Conservation (phyloP, 2,329 filamentous ascomycete genomes). For the Orbilia blumenaviensis region DNA sequence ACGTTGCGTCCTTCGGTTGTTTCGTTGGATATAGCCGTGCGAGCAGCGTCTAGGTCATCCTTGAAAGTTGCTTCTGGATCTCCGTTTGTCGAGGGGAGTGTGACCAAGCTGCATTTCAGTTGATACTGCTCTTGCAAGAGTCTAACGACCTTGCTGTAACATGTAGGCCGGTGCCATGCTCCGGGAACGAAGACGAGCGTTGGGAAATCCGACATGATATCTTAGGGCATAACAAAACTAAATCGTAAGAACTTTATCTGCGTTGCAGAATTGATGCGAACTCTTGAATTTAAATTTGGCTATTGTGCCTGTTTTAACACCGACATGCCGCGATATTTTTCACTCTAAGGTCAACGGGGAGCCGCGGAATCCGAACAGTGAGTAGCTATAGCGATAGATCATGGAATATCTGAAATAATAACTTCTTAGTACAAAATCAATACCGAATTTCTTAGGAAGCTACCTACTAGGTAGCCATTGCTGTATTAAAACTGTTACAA, state of each 20-base stretch:
- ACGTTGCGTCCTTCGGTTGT: constrained; percentile 62
- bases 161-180: constrained; percentile 64
- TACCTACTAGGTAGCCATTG: too few species aligned
- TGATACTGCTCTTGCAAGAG: constrained; percentile 59
- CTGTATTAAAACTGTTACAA: too few species aligned
- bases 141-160: constrained; percentile 60
- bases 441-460: too few species aligned
- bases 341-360: too few species aligned
- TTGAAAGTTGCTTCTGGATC: constrained; percentile 61
- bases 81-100: constrained; percentile 61
- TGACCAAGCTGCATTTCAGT: constrained; percentile 60
- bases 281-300: too few species aligned
- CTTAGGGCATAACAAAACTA: neutral
- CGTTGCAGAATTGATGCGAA: neutral
- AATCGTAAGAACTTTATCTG: neutral
- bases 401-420: too few species aligned
- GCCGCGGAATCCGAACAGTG: too few species aligned
- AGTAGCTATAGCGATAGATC: too few species aligned
- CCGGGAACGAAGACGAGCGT: constrained; percentile 65
- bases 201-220: constrained; percentile 54
- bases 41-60: constrained; percentile 62
- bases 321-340: too few species aligned
- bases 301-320: too few species aligned
- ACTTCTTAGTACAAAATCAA: too few species aligned
- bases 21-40: constrained; percentile 60